Evolutionary conservation across 257 asterid species (phyloP).

Genomic region (Salvia splendens): DNA sequence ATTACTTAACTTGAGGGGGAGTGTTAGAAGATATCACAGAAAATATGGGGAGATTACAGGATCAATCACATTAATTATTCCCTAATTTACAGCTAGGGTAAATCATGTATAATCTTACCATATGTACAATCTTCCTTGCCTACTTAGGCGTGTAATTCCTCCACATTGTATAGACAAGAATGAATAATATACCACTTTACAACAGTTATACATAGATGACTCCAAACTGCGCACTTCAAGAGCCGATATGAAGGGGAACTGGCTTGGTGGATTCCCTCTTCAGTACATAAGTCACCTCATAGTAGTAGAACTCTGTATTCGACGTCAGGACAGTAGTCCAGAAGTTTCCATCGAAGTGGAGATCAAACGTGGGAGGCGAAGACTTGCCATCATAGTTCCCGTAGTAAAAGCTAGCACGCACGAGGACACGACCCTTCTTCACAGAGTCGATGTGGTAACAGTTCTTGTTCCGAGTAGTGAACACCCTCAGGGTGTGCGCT

Average conservation of each 20-base stretch:
- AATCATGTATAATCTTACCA: no score
- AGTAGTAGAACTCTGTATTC: not conserved
- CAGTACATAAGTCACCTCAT: slow-evolving; percentile 49
- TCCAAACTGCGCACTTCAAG: slow-evolving; percentile 62
- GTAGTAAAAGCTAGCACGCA: slow-evolving; percentile 64
- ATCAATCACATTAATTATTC: no score
- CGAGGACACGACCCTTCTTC: slow-evolving; percentile 38
- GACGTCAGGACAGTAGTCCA: slow-evolving; percentile 54
- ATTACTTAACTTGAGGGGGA: no score
- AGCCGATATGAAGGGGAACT: slow-evolving; percentile 64
- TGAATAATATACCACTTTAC: no score
- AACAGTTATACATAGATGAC: slow-evolving; percentile 41
- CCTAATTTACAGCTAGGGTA: no score
- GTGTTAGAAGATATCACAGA: no score
- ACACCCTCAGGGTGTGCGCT: slow-evolving; percentile 55
- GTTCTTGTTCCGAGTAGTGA: slow-evolving; percentile 43
- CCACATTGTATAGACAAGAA: no score
- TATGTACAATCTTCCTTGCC: no score
- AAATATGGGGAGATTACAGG: no score
- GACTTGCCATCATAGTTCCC: slow-evolving; percentile 66
- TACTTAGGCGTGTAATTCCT: no score
- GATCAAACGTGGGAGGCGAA: slow-evolving; percentile 57
- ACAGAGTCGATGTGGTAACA: slow-evolving; percentile 43
- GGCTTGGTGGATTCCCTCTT: slow-evolving; percentile 35
- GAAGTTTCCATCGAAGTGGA: slow-evolving; percentile 55